A percentile compares a stretch with the other conserved stretches of the same genome.
phyloP scores from a whole-genome alignment of 2,329 filamentous ascomycete genomes.

The Stagonosporopsis cucurbitacearum region DNA sequence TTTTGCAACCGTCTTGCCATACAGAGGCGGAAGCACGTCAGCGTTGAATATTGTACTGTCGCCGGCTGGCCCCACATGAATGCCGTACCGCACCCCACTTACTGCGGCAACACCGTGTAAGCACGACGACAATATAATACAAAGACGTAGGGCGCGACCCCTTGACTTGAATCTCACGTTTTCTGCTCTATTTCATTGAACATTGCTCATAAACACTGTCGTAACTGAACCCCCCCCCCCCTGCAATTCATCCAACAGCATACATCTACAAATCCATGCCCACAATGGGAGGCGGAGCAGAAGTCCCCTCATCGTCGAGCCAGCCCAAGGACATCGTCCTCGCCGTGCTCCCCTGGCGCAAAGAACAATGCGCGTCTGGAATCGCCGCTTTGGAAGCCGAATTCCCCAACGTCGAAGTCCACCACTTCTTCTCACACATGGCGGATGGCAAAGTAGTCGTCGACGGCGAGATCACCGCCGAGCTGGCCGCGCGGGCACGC shows the following conservation, averaged over 20 bases:
- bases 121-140: neutral
- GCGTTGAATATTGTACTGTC: neutral
- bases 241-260: neutral
- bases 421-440: constrained; percentile 34
- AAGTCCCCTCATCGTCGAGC: constrained; percentile 27
- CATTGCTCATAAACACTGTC: too few relatives aligned
- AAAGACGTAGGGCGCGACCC: neutral
- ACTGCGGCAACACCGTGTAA: neutral
- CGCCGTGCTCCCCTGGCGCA: constrained; percentile 51
- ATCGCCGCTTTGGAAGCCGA: constrained; percentile 38
- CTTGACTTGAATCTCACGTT: neutral
- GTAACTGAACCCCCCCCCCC: neutral
- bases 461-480: constrained; percentile 46
- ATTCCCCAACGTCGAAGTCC: constrained; percentile 41
- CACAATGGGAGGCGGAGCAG: constrained; percentile 56
- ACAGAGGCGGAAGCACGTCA: constrained; percentile 15
- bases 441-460: constrained; percentile 47
- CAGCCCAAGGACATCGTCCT: constrained; percentile 48
- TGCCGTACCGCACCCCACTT: neutral
- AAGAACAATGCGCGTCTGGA: constrained; percentile 27
- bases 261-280: constrained; percentile 29
- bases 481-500: constrained; percentile 49
- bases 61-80: neutral
- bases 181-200: neutral
- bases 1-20: too few relatives aligned